phyloP scores from a whole-genome alignment of 805 yeast genomes.

The Kazachstania taianensis region DNA sequence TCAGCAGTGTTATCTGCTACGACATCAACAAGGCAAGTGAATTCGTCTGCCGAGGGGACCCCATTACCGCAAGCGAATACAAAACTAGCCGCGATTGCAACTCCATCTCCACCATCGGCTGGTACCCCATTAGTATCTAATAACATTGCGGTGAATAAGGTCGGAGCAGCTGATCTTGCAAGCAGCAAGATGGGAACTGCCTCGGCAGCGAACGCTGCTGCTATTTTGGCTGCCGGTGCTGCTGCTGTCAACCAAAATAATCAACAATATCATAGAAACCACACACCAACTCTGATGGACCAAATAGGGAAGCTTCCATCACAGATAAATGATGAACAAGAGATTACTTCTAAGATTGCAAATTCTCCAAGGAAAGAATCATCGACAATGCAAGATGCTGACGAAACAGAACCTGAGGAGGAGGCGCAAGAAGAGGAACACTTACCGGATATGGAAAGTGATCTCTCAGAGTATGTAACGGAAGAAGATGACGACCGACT shows the following conservation, averaged over 20 bases:
- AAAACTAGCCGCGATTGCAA: constrained; percentile 16
- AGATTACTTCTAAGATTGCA: neutral
- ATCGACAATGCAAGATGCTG: constrained; percentile 1
- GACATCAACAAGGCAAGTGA: neutral
- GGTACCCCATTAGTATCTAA: neutral
- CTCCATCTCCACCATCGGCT: neutral
- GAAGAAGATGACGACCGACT: constrained; percentile 12
- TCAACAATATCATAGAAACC: constrained; percentile 13
- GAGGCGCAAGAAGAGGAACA: constrained; percentile 1
- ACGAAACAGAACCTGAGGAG: neutral
- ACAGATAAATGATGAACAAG: neutral
- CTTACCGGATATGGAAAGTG: constrained; percentile 13
- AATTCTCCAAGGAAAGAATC: neutral
- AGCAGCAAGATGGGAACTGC: constrained; percentile 7
- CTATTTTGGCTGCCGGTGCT: constrained; percentile 21
- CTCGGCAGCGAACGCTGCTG: constrained; percentile 19
- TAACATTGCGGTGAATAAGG: neutral
- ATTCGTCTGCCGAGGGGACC: constrained; percentile 6
- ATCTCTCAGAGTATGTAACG: constrained; percentile 16
- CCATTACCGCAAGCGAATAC: constrained; percentile 10
- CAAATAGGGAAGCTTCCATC: neutral
- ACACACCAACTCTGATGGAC: neutral
- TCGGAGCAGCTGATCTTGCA: constrained; percentile 1
- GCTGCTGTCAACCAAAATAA: constrained; percentile 20
- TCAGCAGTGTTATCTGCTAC: constrained; percentile 5